Conservation (phyloP, 73 alveolate genomes). For the Breviolum minutum region DNA sequence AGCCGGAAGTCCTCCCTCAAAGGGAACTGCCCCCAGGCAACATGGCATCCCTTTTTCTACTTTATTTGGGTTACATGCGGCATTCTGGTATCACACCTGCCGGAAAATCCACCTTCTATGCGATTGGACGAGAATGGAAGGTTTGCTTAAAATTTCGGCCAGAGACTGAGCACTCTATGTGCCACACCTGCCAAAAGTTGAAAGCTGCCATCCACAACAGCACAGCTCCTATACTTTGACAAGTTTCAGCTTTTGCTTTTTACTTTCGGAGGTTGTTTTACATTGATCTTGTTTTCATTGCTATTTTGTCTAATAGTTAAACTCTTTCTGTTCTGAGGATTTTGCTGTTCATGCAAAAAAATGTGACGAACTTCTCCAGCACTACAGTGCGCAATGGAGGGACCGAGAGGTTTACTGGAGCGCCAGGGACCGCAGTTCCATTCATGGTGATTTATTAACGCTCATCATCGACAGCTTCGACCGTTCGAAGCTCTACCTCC, state of each 20-base stretch:
- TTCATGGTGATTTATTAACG: background rate
- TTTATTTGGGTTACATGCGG: background rate
- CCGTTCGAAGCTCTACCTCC: background rate
- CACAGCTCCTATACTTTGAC: background rate
- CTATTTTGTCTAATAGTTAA: background rate
- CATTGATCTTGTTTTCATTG: no score
- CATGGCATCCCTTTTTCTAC: background rate
- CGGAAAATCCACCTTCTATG: background rate
- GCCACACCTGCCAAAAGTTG: background rate
- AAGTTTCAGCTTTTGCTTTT: no score
- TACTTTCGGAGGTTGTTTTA: background rate
- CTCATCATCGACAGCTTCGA: background rate
- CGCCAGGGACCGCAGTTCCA: background rate
- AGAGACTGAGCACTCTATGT: constrained; percentile 7
- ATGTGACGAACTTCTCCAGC: background rate
- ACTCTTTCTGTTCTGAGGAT: background rate
- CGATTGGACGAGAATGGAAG: background rate
- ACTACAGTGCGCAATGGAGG: background rate
- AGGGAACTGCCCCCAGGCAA: background rate
- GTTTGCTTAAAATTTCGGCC: background rate
- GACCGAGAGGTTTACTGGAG: constrained; percentile 40
- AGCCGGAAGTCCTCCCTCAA: background rate
- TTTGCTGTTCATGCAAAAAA: background rate
- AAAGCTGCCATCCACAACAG: background rate
- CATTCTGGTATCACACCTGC: background rate